A percentile compares a stretch with the other conserved stretches of the same genome.
These are phyloP conservation scores for Trichopus zeylanicus DNA, from an alignment of 116 monocot species.

Conservation along the genomic window DNA sequence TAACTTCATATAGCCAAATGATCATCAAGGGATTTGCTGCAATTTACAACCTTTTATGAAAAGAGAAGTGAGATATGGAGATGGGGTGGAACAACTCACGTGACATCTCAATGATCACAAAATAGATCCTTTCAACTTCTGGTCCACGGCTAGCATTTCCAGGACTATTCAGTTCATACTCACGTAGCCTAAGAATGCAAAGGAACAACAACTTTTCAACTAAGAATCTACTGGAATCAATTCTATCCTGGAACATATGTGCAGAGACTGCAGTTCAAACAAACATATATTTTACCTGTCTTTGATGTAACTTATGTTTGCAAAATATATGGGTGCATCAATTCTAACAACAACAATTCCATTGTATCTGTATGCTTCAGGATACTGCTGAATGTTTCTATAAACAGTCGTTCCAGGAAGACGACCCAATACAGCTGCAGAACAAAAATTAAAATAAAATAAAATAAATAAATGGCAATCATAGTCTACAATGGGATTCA, in stretches of 20 bases:
- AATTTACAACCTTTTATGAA: neutral
- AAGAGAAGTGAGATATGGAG: neutral
- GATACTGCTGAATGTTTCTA: constrained; percentile 80
- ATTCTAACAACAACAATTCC: constrained; percentile 89
- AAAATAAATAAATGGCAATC: no score
- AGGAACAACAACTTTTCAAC: no score
- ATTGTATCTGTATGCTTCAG: constrained; percentile 88
- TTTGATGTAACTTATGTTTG: constrained; percentile 92
- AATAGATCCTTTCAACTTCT: constrained; percentile 71
- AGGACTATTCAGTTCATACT: constrained; percentile 67
- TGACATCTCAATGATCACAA: constrained; percentile 95
- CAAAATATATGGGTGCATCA: constrained; percentile 97
- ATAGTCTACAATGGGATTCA: no score
- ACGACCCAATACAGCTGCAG: constrained; percentile 86
- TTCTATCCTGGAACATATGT: no score
- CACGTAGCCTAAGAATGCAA: constrained; percentile 46
- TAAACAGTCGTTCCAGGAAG: constrained; percentile 98
- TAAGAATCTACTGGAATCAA: no score
- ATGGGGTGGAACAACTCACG: constrained; percentile 43
- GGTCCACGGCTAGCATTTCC: constrained; percentile 46
- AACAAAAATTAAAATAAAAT: constrained; percentile 5
- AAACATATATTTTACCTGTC: constrained; percentile 73
- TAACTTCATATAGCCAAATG: no score
- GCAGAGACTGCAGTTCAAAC: no score
- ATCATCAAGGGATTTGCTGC: neutral